A percentile compares a stretch with the other conserved stretches of the same genome.
These are phyloP conservation scores for Cardamine occulta DNA, from an alignment of 345 rosid species.

Conservation along the genomic window DNA sequence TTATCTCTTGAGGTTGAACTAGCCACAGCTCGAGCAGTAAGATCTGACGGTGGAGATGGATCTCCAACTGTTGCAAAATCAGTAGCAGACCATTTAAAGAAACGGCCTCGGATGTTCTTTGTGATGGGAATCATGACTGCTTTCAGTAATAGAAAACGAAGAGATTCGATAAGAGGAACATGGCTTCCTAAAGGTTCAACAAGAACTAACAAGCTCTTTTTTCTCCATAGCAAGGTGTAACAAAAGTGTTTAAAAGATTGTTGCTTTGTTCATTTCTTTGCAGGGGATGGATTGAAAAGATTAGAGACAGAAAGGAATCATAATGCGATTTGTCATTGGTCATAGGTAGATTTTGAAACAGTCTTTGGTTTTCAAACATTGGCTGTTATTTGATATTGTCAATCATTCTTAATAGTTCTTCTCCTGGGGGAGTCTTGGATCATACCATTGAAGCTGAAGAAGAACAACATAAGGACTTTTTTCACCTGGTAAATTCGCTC, in stretches of 20 bases:
- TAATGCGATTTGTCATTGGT: conserved; percentile 82
- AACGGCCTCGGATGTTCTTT: conserved; percentile 73
- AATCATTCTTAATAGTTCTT: conserved; percentile 23
- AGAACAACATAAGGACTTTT: conserved; percentile 68
- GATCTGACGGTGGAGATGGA: conserved; percentile 38
- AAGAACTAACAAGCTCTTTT: conserved; percentile 5
- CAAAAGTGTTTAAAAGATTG: not conserved
- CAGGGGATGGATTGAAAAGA: conserved; percentile 66
- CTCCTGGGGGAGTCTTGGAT: conserved; percentile 75
- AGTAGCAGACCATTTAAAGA: conserved; percentile 52
- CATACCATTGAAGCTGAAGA: conserved; percentile 73
- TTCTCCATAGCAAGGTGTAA: not conserved
- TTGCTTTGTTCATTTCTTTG: conserved; percentile 35
- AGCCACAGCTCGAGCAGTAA: conserved; percentile 54
- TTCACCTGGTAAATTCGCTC: conserved; percentile 52
- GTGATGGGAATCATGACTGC: conserved; percentile 91
- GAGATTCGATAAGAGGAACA: conserved; percentile 73
- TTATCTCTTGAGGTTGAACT: conserved; percentile 66
- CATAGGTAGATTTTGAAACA: conserved; percentile 69
- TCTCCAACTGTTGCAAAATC: conserved; percentile 51
- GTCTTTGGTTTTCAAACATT: conserved; percentile 61
- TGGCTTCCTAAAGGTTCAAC: conserved; percentile 79
- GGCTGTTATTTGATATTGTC: conserved; percentile 16
- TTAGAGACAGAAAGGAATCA: conserved; percentile 84
- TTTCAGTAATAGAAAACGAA: conserved; percentile 81